Conservation (phyloP, 305 asterid species). For the Rubia occidens region DNA sequence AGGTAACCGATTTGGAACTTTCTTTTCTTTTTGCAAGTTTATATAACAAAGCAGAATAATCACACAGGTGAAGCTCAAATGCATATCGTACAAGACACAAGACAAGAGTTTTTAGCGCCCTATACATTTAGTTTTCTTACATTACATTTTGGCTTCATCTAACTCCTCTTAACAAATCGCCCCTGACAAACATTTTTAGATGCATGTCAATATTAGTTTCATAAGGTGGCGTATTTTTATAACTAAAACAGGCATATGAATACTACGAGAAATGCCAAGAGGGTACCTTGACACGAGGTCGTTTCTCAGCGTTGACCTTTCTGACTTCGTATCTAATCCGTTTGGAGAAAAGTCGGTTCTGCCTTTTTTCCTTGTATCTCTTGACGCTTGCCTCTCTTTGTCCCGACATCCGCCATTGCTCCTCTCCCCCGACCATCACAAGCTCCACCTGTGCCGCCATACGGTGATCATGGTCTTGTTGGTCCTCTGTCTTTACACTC, state of each 20-base stretch:
- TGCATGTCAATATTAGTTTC: not conserved
- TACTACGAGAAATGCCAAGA: not conserved
- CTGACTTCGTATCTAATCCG: conserved; percentile 71
- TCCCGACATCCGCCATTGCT: conserved; percentile 24
- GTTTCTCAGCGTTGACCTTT: conserved; percentile 78
- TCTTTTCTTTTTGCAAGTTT: not conserved
- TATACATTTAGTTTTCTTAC: not conserved
- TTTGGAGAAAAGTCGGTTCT: conserved; percentile 58
- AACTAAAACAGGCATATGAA: not conserved
- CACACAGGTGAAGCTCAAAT: not conserved
- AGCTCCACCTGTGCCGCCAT: not conserved
- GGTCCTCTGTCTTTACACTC: conserved; percentile 8
- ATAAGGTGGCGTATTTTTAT: not conserved
- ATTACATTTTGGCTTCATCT: not conserved
- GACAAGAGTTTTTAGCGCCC: not conserved
- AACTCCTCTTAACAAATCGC: conserved; percentile 67
- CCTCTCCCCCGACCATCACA: conserved; percentile 16
- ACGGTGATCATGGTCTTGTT: conserved; percentile 5
- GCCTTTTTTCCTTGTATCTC: conserved; percentile 83
- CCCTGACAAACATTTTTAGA: conserved; percentile 39
- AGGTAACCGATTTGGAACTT: not conserved
- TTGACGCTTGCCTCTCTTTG: conserved; percentile 68
- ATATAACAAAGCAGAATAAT: not conserved
- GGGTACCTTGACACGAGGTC: conserved; percentile 76
- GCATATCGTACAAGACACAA: not conserved